phyloP scores from a whole-genome alignment of 176 grass and related monocot genomes.

The Cenchrus americanus region DNA sequence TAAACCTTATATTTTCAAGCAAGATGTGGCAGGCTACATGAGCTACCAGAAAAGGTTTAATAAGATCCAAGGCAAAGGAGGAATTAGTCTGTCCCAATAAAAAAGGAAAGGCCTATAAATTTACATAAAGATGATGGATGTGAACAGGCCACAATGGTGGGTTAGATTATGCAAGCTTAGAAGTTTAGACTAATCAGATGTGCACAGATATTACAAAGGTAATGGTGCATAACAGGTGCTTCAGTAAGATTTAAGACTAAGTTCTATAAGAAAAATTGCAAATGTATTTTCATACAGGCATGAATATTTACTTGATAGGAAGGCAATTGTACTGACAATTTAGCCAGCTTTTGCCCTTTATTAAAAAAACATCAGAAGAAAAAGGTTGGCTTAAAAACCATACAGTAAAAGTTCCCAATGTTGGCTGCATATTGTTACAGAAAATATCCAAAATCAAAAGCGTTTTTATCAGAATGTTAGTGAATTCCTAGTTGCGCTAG shows the following conservation, averaged over 20 bases:
- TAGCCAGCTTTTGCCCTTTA: too few relatives aligned
- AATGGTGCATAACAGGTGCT: neutral
- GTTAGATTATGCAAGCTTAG: neutral
- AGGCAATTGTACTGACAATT: neutral
- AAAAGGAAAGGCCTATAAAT: neutral
- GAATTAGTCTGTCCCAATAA: neutral
- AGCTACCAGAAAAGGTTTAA: neutral
- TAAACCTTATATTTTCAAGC: neutral
- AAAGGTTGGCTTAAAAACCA: neutral
- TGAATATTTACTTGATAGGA: neutral
- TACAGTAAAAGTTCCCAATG: neutral
- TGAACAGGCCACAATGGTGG: neutral
- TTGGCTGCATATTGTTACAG: neutral
- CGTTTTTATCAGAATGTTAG: neutral
- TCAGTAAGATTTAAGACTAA: neutral
- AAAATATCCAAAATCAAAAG: neutral
- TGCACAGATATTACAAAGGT: neutral
- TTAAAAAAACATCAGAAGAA: too few relatives aligned
- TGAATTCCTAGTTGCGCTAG: too few relatives aligned
- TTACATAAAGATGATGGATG: neutral
- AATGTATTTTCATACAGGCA: neutral
- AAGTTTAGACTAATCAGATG: neutral
- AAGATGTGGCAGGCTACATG: neutral
- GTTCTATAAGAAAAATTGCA: neutral
- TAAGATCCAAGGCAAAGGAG: neutral